These are phyloP conservation scores for Lentithecium fluviatile DNA, from an alignment of 495 filamentous ascomycete species.

Conservation along the genomic window DNA sequence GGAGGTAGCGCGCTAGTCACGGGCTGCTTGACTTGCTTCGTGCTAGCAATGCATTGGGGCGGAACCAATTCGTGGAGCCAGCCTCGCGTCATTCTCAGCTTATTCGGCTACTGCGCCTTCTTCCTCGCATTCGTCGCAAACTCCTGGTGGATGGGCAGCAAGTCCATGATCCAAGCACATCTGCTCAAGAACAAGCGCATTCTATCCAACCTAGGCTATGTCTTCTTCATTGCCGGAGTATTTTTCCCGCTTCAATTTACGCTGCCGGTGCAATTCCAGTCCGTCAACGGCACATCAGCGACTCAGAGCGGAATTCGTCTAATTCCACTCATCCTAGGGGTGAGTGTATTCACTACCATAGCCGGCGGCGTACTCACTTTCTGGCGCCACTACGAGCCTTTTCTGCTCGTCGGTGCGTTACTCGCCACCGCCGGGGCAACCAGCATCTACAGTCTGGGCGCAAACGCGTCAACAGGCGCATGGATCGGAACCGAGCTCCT, in stretches of 20 bases:
- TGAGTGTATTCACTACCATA: constrained; percentile 22
- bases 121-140: constrained; percentile 25
- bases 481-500: constrained; percentile 38
- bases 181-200: constrained; percentile 22
- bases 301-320: constrained; percentile 36
- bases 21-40: constrained; percentile 30
- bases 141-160: constrained; percentile 22
- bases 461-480: constrained; percentile 15
- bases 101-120: constrained; percentile 43
- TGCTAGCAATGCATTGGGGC: constrained; percentile 39
- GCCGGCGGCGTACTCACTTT: constrained; percentile 19
- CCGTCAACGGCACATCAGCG: constrained; percentile 25
- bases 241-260: constrained; percentile 36
- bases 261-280: constrained; percentile 42
- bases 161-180: constrained; percentile 32
- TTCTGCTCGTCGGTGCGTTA: constrained; percentile 27
- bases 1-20: constrained; percentile 30
- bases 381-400: constrained; percentile 30
- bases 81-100: constrained; percentile 46
- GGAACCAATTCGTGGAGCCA: constrained; percentile 37
- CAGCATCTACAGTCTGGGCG: constrained; percentile 33
- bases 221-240: constrained; percentile 29
- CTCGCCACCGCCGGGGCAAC: constrained; percentile 26
- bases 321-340: constrained; percentile 31
- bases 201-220: constrained; percentile 12